phyloP scores from a whole-genome alignment of 176 grass and related monocot species.

The Lolium rigidum region DNA sequence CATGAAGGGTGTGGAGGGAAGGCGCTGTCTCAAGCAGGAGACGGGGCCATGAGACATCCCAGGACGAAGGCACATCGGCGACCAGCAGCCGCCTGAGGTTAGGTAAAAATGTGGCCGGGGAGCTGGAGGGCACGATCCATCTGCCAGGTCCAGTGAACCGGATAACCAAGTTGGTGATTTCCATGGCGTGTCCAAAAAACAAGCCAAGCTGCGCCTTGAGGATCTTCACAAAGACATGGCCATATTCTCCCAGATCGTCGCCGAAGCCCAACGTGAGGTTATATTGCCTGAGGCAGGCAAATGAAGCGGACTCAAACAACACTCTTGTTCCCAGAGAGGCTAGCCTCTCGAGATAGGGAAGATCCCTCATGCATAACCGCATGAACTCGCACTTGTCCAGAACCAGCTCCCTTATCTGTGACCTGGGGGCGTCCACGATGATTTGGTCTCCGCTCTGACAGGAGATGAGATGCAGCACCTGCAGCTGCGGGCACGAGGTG shows the following conservation, averaged over 20 bases:
- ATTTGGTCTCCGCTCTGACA: background rate
- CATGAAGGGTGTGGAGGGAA: background rate
- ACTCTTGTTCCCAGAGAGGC: background rate
- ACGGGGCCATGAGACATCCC: background rate
- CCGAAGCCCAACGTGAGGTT: background rate
- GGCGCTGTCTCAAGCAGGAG: background rate
- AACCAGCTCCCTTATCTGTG: background rate
- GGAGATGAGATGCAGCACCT: background rate
- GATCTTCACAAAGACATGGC: background rate
- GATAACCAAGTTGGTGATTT: background rate
- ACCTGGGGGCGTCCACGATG: background rate
- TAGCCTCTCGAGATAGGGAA: background rate
- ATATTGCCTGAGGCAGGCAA: background rate
- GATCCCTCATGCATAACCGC: background rate
- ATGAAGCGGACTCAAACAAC: background rate
- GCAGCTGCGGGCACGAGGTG: background rate
- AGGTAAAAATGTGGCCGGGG: background rate
- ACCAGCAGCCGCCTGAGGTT: background rate
- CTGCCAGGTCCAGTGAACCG: background rate
- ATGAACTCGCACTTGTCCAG: background rate
- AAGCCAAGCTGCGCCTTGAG: background rate
- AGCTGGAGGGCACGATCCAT: background rate
- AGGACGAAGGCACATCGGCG: background rate
- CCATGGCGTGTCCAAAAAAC: background rate
- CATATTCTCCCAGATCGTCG: background rate